Conservation (phyloP, 768 basidiomycete genomes). For the Rubroboletus pulcherrimus region DNA sequence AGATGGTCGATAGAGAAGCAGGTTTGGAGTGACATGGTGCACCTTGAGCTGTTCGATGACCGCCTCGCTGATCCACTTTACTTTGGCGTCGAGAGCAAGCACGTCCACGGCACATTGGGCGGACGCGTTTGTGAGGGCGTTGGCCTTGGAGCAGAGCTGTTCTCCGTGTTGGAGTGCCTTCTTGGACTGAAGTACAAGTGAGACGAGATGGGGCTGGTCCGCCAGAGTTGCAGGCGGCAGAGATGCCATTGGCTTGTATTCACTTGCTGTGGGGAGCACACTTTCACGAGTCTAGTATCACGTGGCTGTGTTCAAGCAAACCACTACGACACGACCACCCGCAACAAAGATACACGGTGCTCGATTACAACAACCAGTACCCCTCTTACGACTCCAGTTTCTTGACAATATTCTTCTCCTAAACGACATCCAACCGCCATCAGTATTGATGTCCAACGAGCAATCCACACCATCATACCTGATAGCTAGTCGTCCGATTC, state of each 20-base stretch:
- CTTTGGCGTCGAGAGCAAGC: slow-evolving; percentile 74
- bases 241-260: slow-evolving; percentile 16
- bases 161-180: slow-evolving; percentile 78
- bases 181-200: slow-evolving; percentile 77
- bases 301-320: slow-evolving; percentile 12
- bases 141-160: slow-evolving; percentile 67
- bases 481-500: slow-evolving; percentile 37
- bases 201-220: slow-evolving; percentile 63
- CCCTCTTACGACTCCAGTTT: slow-evolving; percentile 12
- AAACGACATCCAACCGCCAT: not conserved
- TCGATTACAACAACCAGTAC: not conserved
- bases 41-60: slow-evolving; percentile 78
- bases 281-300: not conserved
- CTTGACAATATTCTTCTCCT: slow-evolving; percentile 39
- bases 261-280: not conserved
- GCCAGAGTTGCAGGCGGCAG: slow-evolving; percentile 10
- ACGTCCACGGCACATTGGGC: slow-evolving; percentile 66
- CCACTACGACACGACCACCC: too few relatives aligned
- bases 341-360: not conserved
- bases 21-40: not conserved
- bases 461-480: slow-evolving; percentile 19
- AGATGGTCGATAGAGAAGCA: not conserved
- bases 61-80: slow-evolving; percentile 72
- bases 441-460: too few relatives aligned
- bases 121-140: slow-evolving; percentile 59